phyloP scores from a whole-genome alignment of 1,284 basidiomycete species.

The Marasmius sp. region DNA sequence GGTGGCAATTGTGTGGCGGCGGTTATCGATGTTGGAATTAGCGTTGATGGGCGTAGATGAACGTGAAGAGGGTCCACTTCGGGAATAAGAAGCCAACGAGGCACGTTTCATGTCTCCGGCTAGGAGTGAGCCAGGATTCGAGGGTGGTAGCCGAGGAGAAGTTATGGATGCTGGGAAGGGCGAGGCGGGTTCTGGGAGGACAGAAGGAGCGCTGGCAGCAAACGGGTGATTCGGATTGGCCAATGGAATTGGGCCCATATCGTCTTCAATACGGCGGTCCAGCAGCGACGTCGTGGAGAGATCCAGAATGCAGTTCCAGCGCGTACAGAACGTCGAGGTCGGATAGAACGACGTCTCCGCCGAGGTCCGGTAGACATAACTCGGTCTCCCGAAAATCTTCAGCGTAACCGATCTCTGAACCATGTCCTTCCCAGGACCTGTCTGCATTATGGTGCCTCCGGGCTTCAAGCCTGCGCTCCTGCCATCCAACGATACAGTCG shows the following conservation, averaged over 20 bases:
- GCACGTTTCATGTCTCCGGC: neutral
- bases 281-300: conserved; percentile 43
- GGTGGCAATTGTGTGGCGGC: neutral
- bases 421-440: conserved; percentile 30
- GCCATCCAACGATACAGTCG: conserved; percentile 38
- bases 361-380: conserved; percentile 17
- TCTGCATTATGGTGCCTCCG: conserved; percentile 11
- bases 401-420: conserved; percentile 78
- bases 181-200: conserved; percentile 19
- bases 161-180: conserved; percentile 17
- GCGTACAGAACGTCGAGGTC: conserved; percentile 72
- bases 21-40: neutral
- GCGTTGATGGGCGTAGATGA: neutral
- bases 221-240: conserved; percentile 6
- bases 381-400: conserved; percentile 74
- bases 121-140: neutral
- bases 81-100: neutral
- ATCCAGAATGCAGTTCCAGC: conserved; percentile 88
- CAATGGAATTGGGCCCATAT: conserved; percentile 22
- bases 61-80: neutral
- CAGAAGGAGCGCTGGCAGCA: neutral
- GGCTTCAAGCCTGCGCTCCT: conserved; percentile 2
- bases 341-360: conserved; percentile 43
- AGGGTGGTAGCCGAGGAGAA: neutral
- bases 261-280: conserved; percentile 3